These are phyloP conservation scores for Nymphaea colorata DNA, from an alignment of 164 flowering plant species.

Conservation along the genomic window DNA sequence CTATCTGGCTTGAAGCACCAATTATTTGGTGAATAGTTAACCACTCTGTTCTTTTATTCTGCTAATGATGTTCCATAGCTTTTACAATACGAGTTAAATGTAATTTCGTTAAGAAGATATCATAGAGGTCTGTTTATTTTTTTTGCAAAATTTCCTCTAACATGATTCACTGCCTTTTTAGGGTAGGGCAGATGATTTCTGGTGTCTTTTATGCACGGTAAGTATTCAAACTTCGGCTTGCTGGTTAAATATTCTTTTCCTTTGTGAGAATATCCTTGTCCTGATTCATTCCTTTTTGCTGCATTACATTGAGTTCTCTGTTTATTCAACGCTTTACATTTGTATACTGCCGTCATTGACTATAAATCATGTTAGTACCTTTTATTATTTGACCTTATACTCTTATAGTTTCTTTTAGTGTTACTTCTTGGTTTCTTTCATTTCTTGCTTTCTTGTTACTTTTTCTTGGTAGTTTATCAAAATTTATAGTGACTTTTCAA, in stretches of 20 bases:
- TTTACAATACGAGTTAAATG: too few species aligned
- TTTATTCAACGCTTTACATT: too few species aligned
- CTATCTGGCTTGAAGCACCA: conserved; percentile 31
- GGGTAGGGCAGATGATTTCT: neutral
- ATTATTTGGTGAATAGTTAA: too few species aligned
- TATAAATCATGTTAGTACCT: too few species aligned
- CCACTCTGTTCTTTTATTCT: neutral
- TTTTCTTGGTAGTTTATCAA: too few species aligned
- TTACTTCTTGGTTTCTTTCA: too few species aligned
- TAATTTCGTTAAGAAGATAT: neutral
- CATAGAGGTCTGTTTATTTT: neutral
- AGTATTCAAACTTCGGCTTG: neutral
- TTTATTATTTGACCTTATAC: too few species aligned
- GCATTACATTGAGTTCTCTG: neutral
- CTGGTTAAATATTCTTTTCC: neutral
- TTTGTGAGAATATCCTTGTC: neutral
- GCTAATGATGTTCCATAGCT: neutral
- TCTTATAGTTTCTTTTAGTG: too few species aligned
- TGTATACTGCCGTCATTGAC: too few species aligned
- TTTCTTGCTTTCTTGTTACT: too few species aligned
- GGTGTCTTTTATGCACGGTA: neutral
- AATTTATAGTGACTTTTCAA: too few species aligned
- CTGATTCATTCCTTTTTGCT: neutral
- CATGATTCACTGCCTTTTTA: neutral
- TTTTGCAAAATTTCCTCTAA: neutral